These are phyloP conservation scores for Cladorrhinum samala DNA, from an alignment of 495 filamentous ascomycete genomes.

Conservation along the genomic window DNA sequence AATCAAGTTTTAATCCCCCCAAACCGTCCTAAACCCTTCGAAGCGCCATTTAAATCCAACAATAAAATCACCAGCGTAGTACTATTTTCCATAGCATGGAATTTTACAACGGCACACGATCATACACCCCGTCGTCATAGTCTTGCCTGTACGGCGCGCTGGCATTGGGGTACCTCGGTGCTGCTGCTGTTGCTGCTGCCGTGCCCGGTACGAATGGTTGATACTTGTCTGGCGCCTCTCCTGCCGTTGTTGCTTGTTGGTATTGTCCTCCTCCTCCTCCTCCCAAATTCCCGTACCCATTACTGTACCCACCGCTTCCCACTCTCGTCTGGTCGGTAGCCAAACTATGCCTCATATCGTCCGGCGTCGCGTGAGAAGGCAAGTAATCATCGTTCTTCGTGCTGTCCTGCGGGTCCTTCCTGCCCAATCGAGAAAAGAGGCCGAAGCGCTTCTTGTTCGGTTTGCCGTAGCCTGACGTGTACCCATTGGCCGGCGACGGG, in stretches of 20 bases:
- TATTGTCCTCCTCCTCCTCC: too few relatives aligned
- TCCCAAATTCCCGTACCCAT: constrained; percentile 11
- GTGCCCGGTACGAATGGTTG: not conserved
- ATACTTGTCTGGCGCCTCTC: not conserved
- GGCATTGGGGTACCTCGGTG: not conserved
- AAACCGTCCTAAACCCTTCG: too few relatives aligned
- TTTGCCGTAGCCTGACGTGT: constrained; percentile 50
- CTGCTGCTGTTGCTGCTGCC: not conserved
- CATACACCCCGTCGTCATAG: not conserved
- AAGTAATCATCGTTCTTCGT: constrained; percentile 24
- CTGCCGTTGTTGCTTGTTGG: too few relatives aligned
- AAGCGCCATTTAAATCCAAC: too few relatives aligned
- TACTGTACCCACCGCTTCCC: constrained; percentile 5
- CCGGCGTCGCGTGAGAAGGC: constrained; percentile 35
- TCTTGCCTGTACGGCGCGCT: not conserved
- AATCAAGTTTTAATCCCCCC: too few relatives aligned
- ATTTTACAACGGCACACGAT: not conserved
- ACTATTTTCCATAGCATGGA: too few relatives aligned
- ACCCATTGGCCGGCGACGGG: constrained; percentile 56
- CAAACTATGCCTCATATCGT: constrained; percentile 36
- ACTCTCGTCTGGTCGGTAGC: constrained; percentile 36
- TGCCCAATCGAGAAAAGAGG: constrained; percentile 25
- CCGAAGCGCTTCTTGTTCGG: constrained; percentile 11
- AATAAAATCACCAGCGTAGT: too few relatives aligned
- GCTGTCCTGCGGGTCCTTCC: constrained; percentile 4